Conservation (phyloP, 2,329 filamentous ascomycete genomes). For the Cladophialophora immunda region DNA sequence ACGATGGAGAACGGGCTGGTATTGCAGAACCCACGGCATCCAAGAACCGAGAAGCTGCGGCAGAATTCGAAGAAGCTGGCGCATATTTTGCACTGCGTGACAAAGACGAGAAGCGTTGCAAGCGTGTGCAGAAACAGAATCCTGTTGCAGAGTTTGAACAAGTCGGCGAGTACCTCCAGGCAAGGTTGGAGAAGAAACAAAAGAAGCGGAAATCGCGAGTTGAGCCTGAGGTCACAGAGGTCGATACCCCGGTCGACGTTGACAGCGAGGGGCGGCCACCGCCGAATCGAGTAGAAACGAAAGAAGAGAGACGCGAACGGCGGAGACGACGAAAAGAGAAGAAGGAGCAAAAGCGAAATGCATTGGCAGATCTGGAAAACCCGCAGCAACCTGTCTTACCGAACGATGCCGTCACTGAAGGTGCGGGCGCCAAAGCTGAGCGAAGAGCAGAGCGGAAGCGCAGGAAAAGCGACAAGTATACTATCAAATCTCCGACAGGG, state of each 20-base stretch:
- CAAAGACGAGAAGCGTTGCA: constrained; percentile 31
- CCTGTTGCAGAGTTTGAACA: constrained; percentile 37
- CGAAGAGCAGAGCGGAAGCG: constrained; percentile 35
- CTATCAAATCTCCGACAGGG: constrained; percentile 4
- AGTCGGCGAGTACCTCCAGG: constrained; percentile 37
- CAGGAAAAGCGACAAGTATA: constrained; percentile 35
- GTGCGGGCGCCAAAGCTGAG: constrained; percentile 29
- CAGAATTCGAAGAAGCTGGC: constrained; percentile 34
- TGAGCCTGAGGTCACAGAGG: background rate
- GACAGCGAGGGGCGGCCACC: constrained; percentile 2
- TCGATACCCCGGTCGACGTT: background rate
- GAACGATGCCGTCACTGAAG: constrained; percentile 14
- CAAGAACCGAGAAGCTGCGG: constrained; percentile 23
- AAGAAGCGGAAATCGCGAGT: constrained; percentile 23
- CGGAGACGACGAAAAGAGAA: constrained; percentile 36
- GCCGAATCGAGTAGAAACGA: constrained; percentile 28
- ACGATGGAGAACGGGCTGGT: constrained; percentile 15
- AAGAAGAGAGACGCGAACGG: constrained; percentile 38
- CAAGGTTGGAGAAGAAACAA: constrained; percentile 27
- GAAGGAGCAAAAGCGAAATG: constrained; percentile 17
- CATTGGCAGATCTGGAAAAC: background rate
- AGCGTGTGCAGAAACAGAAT: constrained; percentile 24
- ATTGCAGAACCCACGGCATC: background rate
- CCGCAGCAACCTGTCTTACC: constrained; percentile 2
- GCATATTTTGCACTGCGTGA: constrained; percentile 33